Conservation (phyloP, 2,329 filamentous ascomycete species). For the Colletotrichum caudatum region DNA sequence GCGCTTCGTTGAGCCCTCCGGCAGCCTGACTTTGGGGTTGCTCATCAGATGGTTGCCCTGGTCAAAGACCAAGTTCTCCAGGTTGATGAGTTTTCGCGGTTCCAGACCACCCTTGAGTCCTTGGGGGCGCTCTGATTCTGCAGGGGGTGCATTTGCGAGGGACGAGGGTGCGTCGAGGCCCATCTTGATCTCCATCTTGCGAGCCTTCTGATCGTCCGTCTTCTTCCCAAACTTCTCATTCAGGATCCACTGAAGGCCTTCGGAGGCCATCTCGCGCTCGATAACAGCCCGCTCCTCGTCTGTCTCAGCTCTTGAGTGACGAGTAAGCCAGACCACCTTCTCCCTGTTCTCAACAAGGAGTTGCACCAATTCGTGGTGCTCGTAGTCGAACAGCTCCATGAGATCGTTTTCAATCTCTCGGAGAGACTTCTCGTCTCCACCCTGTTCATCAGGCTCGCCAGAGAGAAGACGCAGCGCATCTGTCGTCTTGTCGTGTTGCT, state of each 20-base stretch:
- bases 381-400: constrained; percentile 98
- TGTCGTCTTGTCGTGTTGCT: constrained; percentile 91
- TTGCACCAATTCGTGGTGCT: constrained; percentile 91
- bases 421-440: constrained; percentile 85
- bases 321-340: constrained; percentile 95
- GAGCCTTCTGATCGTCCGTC: constrained; percentile 68
- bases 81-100: constrained; percentile 87
- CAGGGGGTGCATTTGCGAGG: constrained; percentile 59
- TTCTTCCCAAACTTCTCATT: constrained; percentile 87
- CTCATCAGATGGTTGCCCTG: constrained; percentile 99
- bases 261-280: constrained; percentile 91
- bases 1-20: constrained; percentile 93
- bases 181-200: constrained; percentile 92
- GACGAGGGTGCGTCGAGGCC: constrained; percentile 82
- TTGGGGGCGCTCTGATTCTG: constrained; percentile 69
- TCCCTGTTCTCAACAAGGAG: constrained; percentile 93
- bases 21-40: constrained; percentile 94
- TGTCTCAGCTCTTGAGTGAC: constrained; percentile 84
- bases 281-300: constrained; percentile 80
- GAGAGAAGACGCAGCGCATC: constrained; percentile 86
- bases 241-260: constrained; percentile 86
- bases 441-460: constrained; percentile 75
- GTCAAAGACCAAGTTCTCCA: constrained; percentile 96
- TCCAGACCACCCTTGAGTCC: constrained; percentile 85
- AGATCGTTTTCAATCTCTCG: constrained; percentile 98